phyloP scores from a whole-genome alignment of 2,329 filamentous ascomycete genomes.

The Colletotrichum truncatum region DNA sequence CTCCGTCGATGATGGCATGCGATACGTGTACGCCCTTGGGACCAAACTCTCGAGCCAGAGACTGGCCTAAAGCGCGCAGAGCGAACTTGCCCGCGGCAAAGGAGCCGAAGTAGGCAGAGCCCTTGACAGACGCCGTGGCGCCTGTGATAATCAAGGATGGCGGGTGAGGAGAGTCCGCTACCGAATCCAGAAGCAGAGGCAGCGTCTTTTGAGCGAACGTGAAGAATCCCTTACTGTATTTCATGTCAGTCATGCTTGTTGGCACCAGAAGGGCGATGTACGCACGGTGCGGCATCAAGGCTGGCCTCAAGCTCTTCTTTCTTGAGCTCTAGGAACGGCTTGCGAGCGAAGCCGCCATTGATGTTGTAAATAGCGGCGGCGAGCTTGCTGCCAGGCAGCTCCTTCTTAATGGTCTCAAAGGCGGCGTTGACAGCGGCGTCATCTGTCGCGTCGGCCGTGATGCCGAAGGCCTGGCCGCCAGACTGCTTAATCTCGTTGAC shows the following conservation, averaged over 20 bases:
- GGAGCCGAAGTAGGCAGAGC: constrained; percentile 72
- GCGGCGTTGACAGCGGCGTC: constrained; percentile 51
- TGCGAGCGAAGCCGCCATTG: constrained; percentile 57
- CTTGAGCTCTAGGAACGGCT: constrained; percentile 67
- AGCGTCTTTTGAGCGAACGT: constrained; percentile 78
- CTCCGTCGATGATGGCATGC: constrained; percentile 84
- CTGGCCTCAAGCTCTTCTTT: constrained; percentile 58
- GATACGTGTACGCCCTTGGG: constrained; percentile 86
- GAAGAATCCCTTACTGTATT: constrained; percentile 69
- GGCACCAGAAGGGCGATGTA: constrained; percentile 8
- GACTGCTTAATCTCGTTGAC: constrained; percentile 73
- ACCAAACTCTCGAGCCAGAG: constrained; percentile 83
- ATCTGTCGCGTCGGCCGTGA: constrained; percentile 71
- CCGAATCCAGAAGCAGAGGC: constrained; percentile 74
- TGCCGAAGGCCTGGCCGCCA: constrained; percentile 76
- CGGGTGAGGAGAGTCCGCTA: constrained; percentile 66
- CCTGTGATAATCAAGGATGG: constrained; percentile 88
- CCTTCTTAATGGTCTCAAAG: constrained; percentile 68
- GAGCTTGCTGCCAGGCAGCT: constrained; percentile 63
- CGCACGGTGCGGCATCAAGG: constrained; percentile 60
- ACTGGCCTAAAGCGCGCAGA: constrained; percentile 76
- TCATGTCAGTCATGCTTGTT: neutral
- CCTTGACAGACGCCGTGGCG: constrained; percentile 82
- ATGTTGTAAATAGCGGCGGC: constrained; percentile 79
- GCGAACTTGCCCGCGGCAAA: constrained; percentile 88